phyloP scores from a whole-genome alignment of 805 yeast genomes.

The Candida anglica region DNA sequence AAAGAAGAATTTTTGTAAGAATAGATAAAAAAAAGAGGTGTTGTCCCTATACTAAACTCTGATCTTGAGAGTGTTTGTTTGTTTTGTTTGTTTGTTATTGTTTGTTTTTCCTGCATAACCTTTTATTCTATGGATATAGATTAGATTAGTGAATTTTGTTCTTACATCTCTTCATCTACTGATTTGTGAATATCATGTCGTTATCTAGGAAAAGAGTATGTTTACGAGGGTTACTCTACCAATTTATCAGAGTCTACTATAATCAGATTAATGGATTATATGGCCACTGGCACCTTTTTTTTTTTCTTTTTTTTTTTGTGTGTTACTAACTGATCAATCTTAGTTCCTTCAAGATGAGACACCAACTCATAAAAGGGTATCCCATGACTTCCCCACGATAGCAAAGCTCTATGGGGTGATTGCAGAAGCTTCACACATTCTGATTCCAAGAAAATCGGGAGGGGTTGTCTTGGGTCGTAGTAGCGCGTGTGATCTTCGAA shows the following conservation, averaged over 20 bases:
- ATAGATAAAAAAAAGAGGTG: no score
- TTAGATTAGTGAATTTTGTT: no score
- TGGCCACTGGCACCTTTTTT: conserved; percentile 1
- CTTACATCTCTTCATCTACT: not conserved
- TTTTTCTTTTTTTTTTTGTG: not conserved
- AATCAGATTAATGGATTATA: not conserved
- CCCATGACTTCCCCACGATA: conserved; percentile 7
- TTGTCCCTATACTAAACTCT: no score
- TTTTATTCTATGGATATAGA: not conserved
- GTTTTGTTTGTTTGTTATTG: no score
- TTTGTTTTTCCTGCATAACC: no score
- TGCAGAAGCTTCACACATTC: conserved; percentile 13
- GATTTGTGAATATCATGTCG: conserved; percentile 13
- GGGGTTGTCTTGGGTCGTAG: conserved; percentile 48
- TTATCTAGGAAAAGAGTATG: conserved; percentile 23
- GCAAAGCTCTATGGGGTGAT: conserved; percentile 20
- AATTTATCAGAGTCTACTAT: no score
- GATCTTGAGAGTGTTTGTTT: no score
- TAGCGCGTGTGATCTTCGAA: conserved; percentile 52
- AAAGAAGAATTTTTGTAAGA: not conserved
- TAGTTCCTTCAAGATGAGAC: not conserved
- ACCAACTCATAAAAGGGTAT: not conserved
- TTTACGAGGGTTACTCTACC: no score
- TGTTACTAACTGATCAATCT: not conserved
- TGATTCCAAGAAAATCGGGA: conserved; percentile 16